A percentile compares a stretch with the other conserved stretches of the same genome.
These are phyloP conservation scores for Teunomyces atbi DNA, from an alignment of 805 yeast species.

Conservation along the genomic window DNA sequence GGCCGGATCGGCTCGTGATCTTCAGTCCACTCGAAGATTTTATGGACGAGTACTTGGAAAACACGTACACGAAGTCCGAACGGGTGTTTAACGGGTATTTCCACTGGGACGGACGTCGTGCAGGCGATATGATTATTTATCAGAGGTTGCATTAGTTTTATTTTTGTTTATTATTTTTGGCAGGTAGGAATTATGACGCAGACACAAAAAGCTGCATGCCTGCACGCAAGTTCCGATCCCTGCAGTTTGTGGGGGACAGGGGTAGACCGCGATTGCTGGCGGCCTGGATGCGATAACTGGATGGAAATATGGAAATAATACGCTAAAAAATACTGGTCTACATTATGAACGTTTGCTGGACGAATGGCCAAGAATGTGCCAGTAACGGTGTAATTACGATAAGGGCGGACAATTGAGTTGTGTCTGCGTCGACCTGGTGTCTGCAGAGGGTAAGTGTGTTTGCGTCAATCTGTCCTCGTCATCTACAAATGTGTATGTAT, in stretches of 20 bases:
- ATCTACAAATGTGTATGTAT: neutral
- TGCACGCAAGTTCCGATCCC: no score
- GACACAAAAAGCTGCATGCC: no score
- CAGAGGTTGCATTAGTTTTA: conserved; percentile 5
- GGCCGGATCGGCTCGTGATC: conserved; percentile 76
- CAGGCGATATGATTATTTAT: conserved; percentile 75
- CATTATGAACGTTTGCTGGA: neutral
- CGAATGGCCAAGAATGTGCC: neutral
- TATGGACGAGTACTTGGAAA: conserved; percentile 39
- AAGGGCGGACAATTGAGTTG: neutral
- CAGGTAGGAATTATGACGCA: no score
- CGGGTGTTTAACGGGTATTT: conserved; percentile 74
- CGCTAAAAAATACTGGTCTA: neutral
- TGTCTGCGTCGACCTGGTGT: no score
- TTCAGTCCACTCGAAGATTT: conserved; percentile 62
- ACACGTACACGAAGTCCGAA: conserved; percentile 43
- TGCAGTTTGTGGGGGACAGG: no score
- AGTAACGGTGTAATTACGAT: neutral
- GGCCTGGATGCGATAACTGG: neutral
- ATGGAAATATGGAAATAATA: neutral
- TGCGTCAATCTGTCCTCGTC: no score
- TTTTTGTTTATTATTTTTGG: no score
- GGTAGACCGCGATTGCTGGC: no score
- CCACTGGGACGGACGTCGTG: conserved; percentile 84
- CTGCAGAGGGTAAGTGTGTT: no score